Evolutionary conservation across 169 alveolate genomes (phyloP), one percentile per base, ranked within the genome.

Genomic region (Miamiensis avidus): DNA sequence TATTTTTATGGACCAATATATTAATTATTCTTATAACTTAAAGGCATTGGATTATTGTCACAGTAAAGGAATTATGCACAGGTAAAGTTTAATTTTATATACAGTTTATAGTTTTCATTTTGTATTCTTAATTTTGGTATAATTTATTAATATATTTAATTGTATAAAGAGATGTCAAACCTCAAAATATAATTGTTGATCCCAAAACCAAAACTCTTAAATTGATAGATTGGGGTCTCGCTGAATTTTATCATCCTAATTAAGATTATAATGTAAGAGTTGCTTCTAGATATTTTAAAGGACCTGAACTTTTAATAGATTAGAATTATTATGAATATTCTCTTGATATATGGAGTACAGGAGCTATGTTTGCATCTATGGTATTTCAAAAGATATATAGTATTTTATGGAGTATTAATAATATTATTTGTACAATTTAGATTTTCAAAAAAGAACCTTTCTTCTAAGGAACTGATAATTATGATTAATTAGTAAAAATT

Each of bases 211-310:
- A 86, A 69, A 28, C 81, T 82, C 94, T 99, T 81, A 93, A 99
- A 85, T 92, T 99, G 33, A 98, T 99, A 84, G 99, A 99, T 89
- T 99, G 99, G 99, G 99, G 99, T 0, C 96, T 99, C 32, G 99
- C 99, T 25, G 99, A 99, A 93, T 99, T 97, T 93, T 99, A 99
- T 85, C 99, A 97, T 86, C 99, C 99, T n/a, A 98, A 97, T n/a
- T 96, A 97, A 83, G 99, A 98, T 88, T 99, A 98, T 94, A 99
- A 99, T 90, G 99, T 99, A 16, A 92, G 99, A 82, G 99, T 94
- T 29, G 97, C 97, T 15, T 87, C 94, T 16, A 95, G 99, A 73
- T 98, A 99, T 93, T 99, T 97, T 93, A 99, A 99, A 95, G 99
- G 99, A 28, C 99, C 99, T 15, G 99, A 99, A 94, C 94, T 99